Percentiles rank a stretch among this genome's conserved stretches.
Evolutionary conservation across 805 yeast species (phyloP).

Genomic region (Blastobotrys mokoenaii): DNA sequence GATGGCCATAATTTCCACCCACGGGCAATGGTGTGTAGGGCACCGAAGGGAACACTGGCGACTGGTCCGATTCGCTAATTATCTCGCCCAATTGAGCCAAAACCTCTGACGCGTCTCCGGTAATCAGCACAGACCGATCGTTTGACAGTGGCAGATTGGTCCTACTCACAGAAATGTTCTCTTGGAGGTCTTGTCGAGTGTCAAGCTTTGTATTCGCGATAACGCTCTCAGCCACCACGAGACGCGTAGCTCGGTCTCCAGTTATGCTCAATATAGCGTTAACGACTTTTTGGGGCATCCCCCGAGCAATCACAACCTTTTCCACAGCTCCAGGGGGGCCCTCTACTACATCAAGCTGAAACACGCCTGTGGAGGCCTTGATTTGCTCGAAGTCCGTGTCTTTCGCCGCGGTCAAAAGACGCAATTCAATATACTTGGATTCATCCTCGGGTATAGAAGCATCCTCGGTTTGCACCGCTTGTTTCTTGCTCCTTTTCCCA

Average conservation of each 20-base stretch:
- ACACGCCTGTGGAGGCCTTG: neutral
- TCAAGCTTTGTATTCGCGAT: too few relatives aligned
- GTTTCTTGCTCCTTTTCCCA: neutral
- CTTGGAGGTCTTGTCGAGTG: too few relatives aligned
- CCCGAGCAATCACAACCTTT: neutral
- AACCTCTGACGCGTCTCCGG: neutral
- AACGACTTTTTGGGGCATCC: neutral
- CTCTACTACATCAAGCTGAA: neutral
- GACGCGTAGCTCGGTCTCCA: too few relatives aligned
- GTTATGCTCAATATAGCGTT: neutral
- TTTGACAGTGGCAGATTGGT: neutral
- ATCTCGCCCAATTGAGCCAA: too few relatives aligned
- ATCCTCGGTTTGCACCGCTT: neutral
- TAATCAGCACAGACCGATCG: neutral
- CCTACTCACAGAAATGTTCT: too few relatives aligned
- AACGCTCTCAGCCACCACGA: too few relatives aligned
- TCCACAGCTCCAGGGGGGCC: neutral
- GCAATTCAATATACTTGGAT: neutral
- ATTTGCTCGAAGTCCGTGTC: neutral
- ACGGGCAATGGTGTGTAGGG: slow-evolving; percentile 12
- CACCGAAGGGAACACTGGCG: slow-evolving; percentile 2
- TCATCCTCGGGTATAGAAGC: neutral
- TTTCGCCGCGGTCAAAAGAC: neutral
- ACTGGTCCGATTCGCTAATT: too few relatives aligned
- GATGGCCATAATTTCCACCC: slow-evolving; percentile 17